Evolutionary conservation across 768 basidiomycete species (phyloP).

Genomic region (Macrocybe gigantea): DNA sequence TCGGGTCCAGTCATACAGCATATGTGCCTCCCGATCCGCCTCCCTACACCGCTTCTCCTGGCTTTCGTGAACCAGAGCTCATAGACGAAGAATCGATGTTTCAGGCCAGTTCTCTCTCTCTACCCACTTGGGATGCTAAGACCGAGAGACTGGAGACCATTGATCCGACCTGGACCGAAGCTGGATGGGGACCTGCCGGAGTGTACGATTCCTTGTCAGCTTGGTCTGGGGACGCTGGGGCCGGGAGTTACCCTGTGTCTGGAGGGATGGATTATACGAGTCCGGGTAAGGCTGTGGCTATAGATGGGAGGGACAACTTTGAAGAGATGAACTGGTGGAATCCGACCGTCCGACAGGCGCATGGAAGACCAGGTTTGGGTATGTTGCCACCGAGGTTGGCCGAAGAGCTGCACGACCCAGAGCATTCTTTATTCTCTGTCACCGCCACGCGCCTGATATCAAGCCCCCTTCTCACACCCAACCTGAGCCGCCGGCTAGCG

Average conservation of each 20-base stretch:
- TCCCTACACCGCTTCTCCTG: slow-evolving; percentile 28
- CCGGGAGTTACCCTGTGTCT: slow-evolving; percentile 2
- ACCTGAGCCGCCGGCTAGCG: background rate
- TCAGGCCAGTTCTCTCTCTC: slow-evolving; percentile 26
- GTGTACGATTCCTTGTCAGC: background rate
- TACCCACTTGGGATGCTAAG: slow-evolving; percentile 10
- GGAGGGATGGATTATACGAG: slow-evolving; percentile 17
- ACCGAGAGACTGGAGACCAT: slow-evolving; percentile 15
- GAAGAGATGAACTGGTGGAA: slow-evolving; percentile 77
- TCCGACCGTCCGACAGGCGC: slow-evolving; percentile 33
- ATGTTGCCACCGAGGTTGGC: slow-evolving; percentile 64
- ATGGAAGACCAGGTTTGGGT: slow-evolving; percentile 62
- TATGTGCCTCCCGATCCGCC: slow-evolving; percentile 30
- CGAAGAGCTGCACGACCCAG: slow-evolving; percentile 63
- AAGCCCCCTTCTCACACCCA: background rate
- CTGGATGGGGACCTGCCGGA: too few relatives aligned
- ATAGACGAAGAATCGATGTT: slow-evolving; percentile 35
- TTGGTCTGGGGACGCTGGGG: slow-evolving; percentile 12
- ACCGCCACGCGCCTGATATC: slow-evolving; percentile 26
- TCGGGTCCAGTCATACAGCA: slow-evolving; percentile 40
- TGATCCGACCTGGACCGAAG: slow-evolving; percentile 9
- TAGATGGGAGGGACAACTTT: slow-evolving; percentile 52
- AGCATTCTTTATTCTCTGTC: slow-evolving; percentile 67
- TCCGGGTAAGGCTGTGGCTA: slow-evolving; percentile 26
- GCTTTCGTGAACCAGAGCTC: slow-evolving; percentile 53